Percentiles rank a stretch among this genome's conserved stretches.
phyloP scores from a whole-genome alignment of 2,329 filamentous ascomycete species.

The Hypoxylon sp. region DNA sequence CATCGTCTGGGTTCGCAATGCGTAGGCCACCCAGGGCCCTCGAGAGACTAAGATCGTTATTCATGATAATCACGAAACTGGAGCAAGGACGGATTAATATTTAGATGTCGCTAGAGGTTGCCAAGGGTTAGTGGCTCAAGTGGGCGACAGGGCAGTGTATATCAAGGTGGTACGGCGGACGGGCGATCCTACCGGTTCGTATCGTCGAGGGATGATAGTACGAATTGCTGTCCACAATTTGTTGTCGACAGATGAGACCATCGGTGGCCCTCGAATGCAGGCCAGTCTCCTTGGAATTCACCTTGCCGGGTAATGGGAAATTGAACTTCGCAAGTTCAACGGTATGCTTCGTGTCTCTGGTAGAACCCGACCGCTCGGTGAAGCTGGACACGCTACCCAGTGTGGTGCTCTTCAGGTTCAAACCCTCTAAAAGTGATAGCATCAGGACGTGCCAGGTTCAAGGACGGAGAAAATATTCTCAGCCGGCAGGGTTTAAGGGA shows the following conservation, averaged over 20 bases:
- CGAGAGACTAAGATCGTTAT: conserved; percentile 91
- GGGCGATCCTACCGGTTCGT: conserved; percentile 23
- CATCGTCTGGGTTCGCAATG: conserved; percentile 95
- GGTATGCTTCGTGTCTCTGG: conserved; percentile 21
- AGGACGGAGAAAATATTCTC: conserved; percentile 17
- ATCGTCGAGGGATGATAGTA: conserved; percentile 32
- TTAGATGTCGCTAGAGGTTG: conserved; percentile 21
- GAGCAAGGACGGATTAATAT: conserved; percentile 6
- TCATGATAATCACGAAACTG: conserved; percentile 68
- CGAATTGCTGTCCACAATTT: conserved; percentile 24
- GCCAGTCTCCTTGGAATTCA: conserved; percentile 19
- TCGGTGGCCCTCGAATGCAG: conserved; percentile 27
- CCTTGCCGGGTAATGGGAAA: conserved; percentile 15
- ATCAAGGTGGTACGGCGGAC: conserved; percentile 17
- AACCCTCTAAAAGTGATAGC: conserved; percentile 24
- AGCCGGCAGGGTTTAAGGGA: conserved; percentile 7
- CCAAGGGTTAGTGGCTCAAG: conserved; percentile 17
- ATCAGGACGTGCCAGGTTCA: conserved; percentile 26
- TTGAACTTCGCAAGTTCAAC: conserved; percentile 20
- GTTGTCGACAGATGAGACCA: conserved; percentile 35
- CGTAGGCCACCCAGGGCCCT: conserved; percentile 93
- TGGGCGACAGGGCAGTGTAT: conserved; percentile 23
- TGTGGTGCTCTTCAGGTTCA: conserved; percentile 21
- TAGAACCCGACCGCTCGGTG: conserved; percentile 34
- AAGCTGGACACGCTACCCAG: conserved; percentile 30